These are phyloP conservation scores for Backusella sp. DNA, from an alignment of 192 early-diverging fungal species.

Conservation along the genomic window DNA sequence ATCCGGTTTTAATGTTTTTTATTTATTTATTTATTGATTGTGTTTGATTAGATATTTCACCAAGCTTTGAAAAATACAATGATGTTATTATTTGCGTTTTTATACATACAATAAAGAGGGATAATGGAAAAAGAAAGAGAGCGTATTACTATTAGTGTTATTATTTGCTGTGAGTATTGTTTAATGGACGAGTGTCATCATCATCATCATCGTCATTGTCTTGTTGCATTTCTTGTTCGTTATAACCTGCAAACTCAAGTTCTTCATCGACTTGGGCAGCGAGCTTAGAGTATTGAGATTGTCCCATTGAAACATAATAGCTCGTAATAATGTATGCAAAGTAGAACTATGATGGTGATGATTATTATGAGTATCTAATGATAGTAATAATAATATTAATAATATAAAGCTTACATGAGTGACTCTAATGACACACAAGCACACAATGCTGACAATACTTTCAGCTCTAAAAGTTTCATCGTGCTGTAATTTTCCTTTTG, in stretches of 20 bases:
- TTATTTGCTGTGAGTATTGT: background rate
- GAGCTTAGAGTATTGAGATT: conserved; percentile 10
- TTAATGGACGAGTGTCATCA: background rate
- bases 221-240: conserved; percentile 2
- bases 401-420: conserved; percentile 24
- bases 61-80: background rate
- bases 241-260: conserved; percentile 4
- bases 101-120: conserved; percentile 2
- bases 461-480: conserved; percentile 28
- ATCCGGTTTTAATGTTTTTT: background rate
- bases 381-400: background rate
- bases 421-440: conserved; percentile 23
- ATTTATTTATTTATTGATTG: background rate
- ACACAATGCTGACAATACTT: conserved; percentile 30
- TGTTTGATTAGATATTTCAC: background rate
- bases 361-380: background rate
- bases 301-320: conserved; percentile 12
- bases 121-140: no score
- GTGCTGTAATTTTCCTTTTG: conserved; percentile 16
- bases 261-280: conserved; percentile 11
- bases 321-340: conserved; percentile 24
- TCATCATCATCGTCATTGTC: background rate
- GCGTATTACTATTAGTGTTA: background rate
- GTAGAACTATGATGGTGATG: conserved; percentile 1
- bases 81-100: background rate